These are phyloP conservation scores for Violaceomyces palustris DNA, from an alignment of 1,284 basidiomycete genomes.

Conservation along the genomic window DNA sequence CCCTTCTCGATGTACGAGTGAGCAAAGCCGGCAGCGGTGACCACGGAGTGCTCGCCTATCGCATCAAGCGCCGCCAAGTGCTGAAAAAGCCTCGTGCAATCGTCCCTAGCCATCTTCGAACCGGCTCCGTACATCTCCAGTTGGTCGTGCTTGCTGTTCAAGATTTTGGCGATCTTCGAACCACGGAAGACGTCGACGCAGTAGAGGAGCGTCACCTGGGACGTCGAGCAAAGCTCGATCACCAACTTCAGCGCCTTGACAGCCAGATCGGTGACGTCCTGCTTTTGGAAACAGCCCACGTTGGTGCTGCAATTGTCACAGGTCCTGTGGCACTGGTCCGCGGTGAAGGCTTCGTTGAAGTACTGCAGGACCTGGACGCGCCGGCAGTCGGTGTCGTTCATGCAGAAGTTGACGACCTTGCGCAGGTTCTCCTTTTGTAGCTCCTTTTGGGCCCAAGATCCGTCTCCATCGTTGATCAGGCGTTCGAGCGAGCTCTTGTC, in stretches of 20 bases:
- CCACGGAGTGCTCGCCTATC: conserved; percentile 50
- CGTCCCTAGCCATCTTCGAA: conserved; percentile 56
- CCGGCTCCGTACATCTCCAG: conserved; percentile 61
- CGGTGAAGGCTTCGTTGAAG: conserved; percentile 63
- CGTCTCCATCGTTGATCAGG: conserved; percentile 60
- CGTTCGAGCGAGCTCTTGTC: conserved; percentile 60
- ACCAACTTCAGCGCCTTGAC: conserved; percentile 60
- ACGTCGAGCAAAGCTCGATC: conserved; percentile 55
- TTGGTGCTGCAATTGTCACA: conserved; percentile 68
- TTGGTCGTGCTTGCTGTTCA: conserved; percentile 58
- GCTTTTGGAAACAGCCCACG: conserved; percentile 9
- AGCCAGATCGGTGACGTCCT: conserved; percentile 61
- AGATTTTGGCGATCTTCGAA: conserved; percentile 58
- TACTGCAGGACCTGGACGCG: conserved; percentile 75
- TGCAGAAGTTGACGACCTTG: conserved; percentile 69
- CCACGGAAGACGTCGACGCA: conserved; percentile 64
- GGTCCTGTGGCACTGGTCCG: conserved; percentile 60
- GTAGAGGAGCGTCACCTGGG: conserved; percentile 57
- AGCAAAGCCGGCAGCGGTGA: conserved; percentile 51
- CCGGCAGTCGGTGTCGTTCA: conserved; percentile 78
- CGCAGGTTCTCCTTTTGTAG: conserved; percentile 61
- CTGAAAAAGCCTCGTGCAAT: conserved; percentile 64
- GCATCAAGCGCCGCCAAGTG: conserved; percentile 58
- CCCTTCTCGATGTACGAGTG: conserved; percentile 50
- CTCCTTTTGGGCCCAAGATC: conserved; percentile 59